A percentile compares a stretch with the other conserved stretches of the same genome.
phyloP scores from a whole-genome alignment of 345 rosid species.

The Hypericum androsaemum region DNA sequence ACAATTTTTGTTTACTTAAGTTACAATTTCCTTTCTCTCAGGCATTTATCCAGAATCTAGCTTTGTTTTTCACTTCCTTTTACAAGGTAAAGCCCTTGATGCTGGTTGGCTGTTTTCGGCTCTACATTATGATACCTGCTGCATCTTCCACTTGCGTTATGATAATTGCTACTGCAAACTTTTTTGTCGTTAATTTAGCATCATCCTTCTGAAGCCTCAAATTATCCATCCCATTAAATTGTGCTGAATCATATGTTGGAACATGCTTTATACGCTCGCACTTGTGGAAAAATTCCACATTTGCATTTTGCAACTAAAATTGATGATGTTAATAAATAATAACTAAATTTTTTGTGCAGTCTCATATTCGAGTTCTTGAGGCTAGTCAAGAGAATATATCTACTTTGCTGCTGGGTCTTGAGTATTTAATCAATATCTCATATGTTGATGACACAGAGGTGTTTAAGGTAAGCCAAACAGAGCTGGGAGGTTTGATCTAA shows the following conservation, averaged over 20 bases:
- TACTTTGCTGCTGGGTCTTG: constrained; percentile 69
- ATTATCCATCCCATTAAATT: too few relatives aligned
- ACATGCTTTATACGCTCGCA: too few relatives aligned
- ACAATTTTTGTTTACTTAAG: neutral
- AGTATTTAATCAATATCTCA: constrained; percentile 78
- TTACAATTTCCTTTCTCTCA: constrained; percentile 15
- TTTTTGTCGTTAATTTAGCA: too few relatives aligned
- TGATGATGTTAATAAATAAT: neutral
- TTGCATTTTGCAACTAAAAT: neutral
- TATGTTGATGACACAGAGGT: constrained; percentile 99
- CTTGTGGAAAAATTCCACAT: too few relatives aligned
- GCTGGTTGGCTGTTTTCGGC: neutral
- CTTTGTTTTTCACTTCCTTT: constrained; percentile 92
- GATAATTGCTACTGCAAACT: too few relatives aligned
- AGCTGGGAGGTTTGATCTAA: too few relatives aligned
- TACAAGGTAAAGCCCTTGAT: constrained; percentile 44
- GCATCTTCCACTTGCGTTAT: neutral
- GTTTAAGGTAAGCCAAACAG: constrained; percentile 53
- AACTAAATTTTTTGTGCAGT: constrained; percentile 31
- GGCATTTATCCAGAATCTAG: constrained; percentile 99
- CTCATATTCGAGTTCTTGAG: constrained; percentile 80
- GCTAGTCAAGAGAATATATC: constrained; percentile 53
- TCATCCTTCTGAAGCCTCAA: too few relatives aligned
- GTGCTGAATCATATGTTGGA: too few relatives aligned
- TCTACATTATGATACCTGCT: neutral